Percentiles rank a stretch among this genome's conserved stretches.
These are phyloP conservation scores for Leucaena leucocephala DNA, from an alignment of 306 rosid genomes.

Conservation along the genomic window DNA sequence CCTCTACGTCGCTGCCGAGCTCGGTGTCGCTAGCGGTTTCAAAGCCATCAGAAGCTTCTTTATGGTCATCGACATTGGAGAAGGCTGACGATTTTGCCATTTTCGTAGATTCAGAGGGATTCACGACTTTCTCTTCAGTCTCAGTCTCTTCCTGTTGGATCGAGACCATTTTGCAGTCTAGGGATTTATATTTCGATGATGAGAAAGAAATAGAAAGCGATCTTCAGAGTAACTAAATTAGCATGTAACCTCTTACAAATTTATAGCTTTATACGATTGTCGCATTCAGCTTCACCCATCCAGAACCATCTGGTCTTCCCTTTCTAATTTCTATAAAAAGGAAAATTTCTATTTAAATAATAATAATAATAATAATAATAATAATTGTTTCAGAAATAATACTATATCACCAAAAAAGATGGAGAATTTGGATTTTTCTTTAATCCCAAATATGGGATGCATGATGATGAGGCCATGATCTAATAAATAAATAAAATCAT, in stretches of 20 bases:
- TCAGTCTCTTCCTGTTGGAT: slow-evolving; percentile 6
- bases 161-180: slow-evolving; percentile 1
- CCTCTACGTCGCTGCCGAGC: slow-evolving; percentile 22
- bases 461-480: too few species aligned
- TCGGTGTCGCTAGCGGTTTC: slow-evolving; percentile 33
- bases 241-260: neutral
- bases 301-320: neutral
- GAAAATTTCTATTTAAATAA: too few species aligned
- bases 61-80: neutral
- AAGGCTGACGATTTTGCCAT: neutral
- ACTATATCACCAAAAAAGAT: too few species aligned
- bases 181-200: slow-evolving; percentile 13
- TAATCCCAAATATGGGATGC: too few species aligned
- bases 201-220: neutral
- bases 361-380: too few species aligned
- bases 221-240: neutral
- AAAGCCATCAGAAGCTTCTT: slow-evolving; percentile 26
- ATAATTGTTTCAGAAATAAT: too few species aligned
- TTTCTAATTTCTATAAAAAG: neutral
- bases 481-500: too few species aligned
- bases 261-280: neutral
- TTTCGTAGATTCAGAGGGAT: neutral
- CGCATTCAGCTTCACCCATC: neutral
- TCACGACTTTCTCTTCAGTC: slow-evolving; percentile 7
- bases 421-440: too few species aligned